These are phyloP conservation scores for Ganoderma resinaceum DNA, from an alignment of 1,284 basidiomycete genomes.

Conservation along the genomic window DNA sequence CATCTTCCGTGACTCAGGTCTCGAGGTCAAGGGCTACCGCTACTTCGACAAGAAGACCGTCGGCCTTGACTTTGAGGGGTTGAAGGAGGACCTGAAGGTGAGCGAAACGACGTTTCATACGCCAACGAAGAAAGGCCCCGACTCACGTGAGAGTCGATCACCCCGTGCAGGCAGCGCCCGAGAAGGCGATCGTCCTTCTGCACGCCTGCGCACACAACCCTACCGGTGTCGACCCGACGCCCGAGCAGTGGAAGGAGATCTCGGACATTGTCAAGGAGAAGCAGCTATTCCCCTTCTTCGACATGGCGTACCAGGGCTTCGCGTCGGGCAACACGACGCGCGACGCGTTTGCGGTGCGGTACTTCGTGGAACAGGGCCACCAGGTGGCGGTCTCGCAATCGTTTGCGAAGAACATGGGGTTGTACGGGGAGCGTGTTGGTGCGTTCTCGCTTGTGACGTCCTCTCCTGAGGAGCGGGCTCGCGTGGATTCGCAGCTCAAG, in stretches of 20 bases:
- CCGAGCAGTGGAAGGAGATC: conserved; percentile 93
- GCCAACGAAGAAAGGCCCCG: not conserved
- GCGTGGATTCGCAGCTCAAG: conserved; percentile 94
- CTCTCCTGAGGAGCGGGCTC: conserved; percentile 84
- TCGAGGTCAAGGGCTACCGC: conserved; percentile 92
- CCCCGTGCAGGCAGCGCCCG: conserved; percentile 68
- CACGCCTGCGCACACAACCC: conserved; percentile 99
- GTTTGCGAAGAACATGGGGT: conserved; percentile 99
- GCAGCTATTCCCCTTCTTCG: conserved; percentile 92
- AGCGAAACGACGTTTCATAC: not conserved
- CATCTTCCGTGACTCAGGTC: conserved; percentile 88
- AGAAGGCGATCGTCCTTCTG: conserved; percentile 83
- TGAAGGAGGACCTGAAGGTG: conserved; percentile 88
- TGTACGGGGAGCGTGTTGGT: conserved; percentile 97
- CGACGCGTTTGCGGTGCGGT: conserved; percentile 94
- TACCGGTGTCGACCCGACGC: conserved; percentile 95
- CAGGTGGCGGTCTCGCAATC: conserved; percentile 90
- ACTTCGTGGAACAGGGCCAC: conserved; percentile 92
- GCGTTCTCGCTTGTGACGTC: conserved; percentile 88
- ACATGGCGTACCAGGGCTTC: conserved; percentile 98
- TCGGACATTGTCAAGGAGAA: conserved; percentile 89
- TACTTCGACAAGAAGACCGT: conserved; percentile 97
- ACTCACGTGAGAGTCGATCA: not conserved
- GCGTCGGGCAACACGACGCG: conserved; percentile 89
- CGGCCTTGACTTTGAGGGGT: conserved; percentile 91